Evolutionary conservation across 768 basidiomycete genomes (phyloP).

Genomic region (Filobasidium floriforme): DNA sequence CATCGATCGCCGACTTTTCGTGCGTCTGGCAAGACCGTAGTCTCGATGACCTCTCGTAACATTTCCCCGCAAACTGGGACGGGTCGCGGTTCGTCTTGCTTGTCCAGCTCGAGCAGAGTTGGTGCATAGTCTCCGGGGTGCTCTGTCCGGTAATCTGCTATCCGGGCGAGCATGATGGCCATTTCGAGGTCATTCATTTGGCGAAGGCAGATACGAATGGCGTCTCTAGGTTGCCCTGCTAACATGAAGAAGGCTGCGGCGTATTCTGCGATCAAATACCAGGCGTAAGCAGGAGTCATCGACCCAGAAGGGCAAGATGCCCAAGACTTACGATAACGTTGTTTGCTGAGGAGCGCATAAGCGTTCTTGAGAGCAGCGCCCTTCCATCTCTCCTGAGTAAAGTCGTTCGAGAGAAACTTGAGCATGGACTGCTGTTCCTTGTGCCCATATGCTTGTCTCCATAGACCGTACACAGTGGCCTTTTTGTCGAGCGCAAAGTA

Average conservation of each 20-base stretch:
- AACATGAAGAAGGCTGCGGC: constrained; percentile 98
- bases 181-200: constrained; percentile 86
- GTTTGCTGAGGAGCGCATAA: constrained; percentile 80
- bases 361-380: constrained; percentile 95
- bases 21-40: constrained; percentile 71
- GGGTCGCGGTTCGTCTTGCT: neutral
- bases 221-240: constrained; percentile 78
- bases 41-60: constrained; percentile 62
- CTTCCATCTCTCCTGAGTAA: constrained; percentile 71
- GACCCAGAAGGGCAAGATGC: neutral
- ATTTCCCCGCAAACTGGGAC: constrained; percentile 43
- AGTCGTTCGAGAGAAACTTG: constrained; percentile 86
- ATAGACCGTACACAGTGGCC: constrained; percentile 85
- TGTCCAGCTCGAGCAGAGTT: neutral
- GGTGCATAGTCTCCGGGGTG: constrained; percentile 44
- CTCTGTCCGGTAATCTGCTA: constrained; percentile 72
- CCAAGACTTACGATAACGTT: constrained; percentile 66
- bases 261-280: constrained; percentile 57
- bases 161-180: constrained; percentile 74
- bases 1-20: constrained; percentile 83
- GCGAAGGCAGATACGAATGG: constrained; percentile 78
- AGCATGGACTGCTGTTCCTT: constrained; percentile 82
- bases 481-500: constrained; percentile 92
- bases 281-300: neutral
- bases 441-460: constrained; percentile 92